Conservation (phyloP, 2,329 filamentous ascomycete genomes). For the Arthrobotrys iridis region DNA sequence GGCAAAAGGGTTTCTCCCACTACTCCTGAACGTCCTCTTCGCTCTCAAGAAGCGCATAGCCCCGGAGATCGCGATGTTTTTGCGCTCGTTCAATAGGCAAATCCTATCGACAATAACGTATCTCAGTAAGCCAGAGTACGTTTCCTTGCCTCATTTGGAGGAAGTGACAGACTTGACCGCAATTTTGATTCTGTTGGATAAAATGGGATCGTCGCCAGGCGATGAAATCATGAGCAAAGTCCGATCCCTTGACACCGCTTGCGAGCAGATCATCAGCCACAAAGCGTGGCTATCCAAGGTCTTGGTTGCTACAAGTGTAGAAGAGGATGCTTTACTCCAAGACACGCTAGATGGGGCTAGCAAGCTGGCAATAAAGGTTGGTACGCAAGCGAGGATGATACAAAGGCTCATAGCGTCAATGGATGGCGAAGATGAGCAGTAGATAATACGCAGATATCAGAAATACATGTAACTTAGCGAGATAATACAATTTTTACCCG, state of each 20-base stretch:
- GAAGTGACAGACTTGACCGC: conserved; percentile 55
- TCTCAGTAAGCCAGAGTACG: conserved; percentile 70
- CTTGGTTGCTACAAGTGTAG: conserved; percentile 55
- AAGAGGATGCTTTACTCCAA: conserved; percentile 61
- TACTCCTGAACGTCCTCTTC: conserved; percentile 87
- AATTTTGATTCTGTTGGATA: conserved; percentile 55
- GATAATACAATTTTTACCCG: neutral
- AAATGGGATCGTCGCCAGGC: conserved; percentile 64
- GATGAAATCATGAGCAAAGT: conserved; percentile 63
- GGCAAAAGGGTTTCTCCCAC: conserved; percentile 84
- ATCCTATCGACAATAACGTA: conserved; percentile 76
- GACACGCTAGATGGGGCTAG: conserved; percentile 72
- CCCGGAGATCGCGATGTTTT: conserved; percentile 82
- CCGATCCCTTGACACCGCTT: conserved; percentile 76
- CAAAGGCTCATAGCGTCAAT: conserved; percentile 67
- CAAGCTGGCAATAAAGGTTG: conserved; percentile 78
- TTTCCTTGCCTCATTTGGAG: conserved; percentile 56
- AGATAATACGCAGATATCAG: neutral
- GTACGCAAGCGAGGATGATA: conserved; percentile 73
- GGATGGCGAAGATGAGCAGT: conserved; percentile 56
- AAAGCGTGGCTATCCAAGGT: conserved; percentile 57
- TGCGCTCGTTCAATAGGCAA: conserved; percentile 87
- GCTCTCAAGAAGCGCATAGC: conserved; percentile 83
- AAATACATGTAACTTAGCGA: neutral
- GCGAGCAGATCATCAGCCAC: conserved; percentile 73